Evolutionary conservation across 2,329 filamentous ascomycete genomes (phyloP), one percentile per base, ranked within the genome.

Genomic region (Botryotinia narcissicola): DNA sequence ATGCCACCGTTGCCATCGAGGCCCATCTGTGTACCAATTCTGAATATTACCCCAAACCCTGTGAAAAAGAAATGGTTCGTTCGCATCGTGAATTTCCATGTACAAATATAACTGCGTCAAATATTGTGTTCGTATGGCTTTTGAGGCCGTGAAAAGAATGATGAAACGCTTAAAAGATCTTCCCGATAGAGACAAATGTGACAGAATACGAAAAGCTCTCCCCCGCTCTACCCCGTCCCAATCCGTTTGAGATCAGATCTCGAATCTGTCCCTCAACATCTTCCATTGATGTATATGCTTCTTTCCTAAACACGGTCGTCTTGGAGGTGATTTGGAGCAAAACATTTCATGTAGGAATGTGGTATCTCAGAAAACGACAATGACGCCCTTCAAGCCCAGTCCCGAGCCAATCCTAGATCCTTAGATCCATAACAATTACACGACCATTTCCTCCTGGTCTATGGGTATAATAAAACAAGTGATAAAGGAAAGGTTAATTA

Each of bases 341-440:
- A 48, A 67, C 61, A 72, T 60, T 46, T 42, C 61, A 35, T 48
- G 40, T 51, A 68, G 35, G 62, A 40, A 68, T 61, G 51, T 68
- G 70, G 70, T 68, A 72, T 72, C 51, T 68, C 64, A 67, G 51
- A 72, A 72, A 68, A 60, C 61, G 62, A 72, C 51, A 72, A 51
- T 68, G 70, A 72, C 70, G 62, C 70, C 70, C 62, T 68, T 40
- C 61, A 51, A 59, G 48, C 61, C 70, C 61, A 48, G 29, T 60
- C 70, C 64, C 25, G 42, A 68, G 42, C 62, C 70, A 16, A 67
- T 68, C 62, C 70, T 59, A 59, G 51, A 59, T 51, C 51, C 10
- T 37, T 46, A 74, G 32, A 75, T 75, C 70, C 74, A 70, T 75
- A 79, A 80, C 74, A 78, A 78, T 75, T 80, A 80, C 79, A 80